Base-by-base conservation (phyloP, 345 rosid genomes). In the Sonneratia caseolaris region DNA sequence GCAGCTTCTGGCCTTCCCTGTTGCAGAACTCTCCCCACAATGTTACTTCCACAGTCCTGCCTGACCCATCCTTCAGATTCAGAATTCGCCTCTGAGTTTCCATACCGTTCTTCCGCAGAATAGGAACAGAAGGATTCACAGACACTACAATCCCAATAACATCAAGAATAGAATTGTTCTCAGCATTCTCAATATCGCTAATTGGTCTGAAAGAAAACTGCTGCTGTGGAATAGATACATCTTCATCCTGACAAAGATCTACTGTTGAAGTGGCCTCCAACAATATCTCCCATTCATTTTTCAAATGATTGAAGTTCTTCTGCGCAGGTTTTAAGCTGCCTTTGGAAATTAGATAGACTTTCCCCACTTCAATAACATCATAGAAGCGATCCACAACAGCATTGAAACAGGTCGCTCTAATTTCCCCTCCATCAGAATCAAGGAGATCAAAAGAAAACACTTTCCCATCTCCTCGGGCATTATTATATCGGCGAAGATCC, bases 1-100 rank as follows among this genome's bases (percentile, higher is more conserved):
- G 92, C 97, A 81, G 86, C 73, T 78, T 73, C 70, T 89, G 91
- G 74, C 98, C 98, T 76, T 89, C 97, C 81, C 86, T 87, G 74
- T 87, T 88, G 84, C 96, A 93, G 78, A 86, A 83, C 27, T 89
- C 96, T 35, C 98, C 98, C 98, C 98, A 93, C 48, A 93, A 85
- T 8, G 98, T 86, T 35, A 89, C 80, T 83, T 89, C 96, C 21
- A 88, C 83, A n/a, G 85, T 86, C 83, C 82, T 86, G 24, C 89
- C 96, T 24, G 97, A 86, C 73, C 83, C 83, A 84, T 91, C 97
- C 84, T 88, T 93, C 69, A 93, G 78, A 81, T 82, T 88, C 79
- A 93, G 76, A 81, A 76, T 75, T 77, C 92, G 84, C 89, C 93
- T 85, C 83, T 91, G 97, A 57, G 98, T 93, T 87, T 93, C 62